phyloP scores from a whole-genome alignment of 208 protist species.

The Entamoeba dispar region DNA sequence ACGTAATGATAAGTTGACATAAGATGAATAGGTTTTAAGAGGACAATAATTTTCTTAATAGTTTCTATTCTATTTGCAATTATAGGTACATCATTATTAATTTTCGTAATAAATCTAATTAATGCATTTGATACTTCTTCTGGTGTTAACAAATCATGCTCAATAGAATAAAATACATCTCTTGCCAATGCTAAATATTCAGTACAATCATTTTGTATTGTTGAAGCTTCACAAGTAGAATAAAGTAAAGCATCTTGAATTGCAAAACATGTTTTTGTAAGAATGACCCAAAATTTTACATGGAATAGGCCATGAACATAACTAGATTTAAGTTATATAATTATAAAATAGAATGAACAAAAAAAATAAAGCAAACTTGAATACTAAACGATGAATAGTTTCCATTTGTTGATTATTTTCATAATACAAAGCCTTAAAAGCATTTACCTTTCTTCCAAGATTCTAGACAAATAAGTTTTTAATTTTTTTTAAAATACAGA shows the following conservation, averaged over 20 bases:
- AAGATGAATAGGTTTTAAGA: not conserved
- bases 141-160: not conserved
- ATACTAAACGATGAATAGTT: not conserved
- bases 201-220: not conserved
- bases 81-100: not conserved
- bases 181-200: too few species aligned
- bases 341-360: not conserved
- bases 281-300: not conserved
- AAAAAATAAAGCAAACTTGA: not conserved
- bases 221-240: not conserved
- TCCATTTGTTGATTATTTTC: not conserved
- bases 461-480: not conserved
- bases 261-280: not conserved
- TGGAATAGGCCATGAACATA: not conserved
- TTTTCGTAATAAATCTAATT: not conserved
- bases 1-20: not conserved
- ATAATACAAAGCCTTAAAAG: not conserved
- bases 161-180: not conserved
- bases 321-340: not conserved
- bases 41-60: not conserved
- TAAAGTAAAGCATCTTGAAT: not conserved
- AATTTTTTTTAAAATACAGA: too few species aligned
- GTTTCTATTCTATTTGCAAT: not conserved
- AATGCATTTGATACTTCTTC: not conserved
- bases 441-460: not conserved